A percentile compares a stretch with the other conserved stretches of the same genome.
Conservation (phyloP, 108 stramenopile genomes). For the Skeletonema menzelii region DNA sequence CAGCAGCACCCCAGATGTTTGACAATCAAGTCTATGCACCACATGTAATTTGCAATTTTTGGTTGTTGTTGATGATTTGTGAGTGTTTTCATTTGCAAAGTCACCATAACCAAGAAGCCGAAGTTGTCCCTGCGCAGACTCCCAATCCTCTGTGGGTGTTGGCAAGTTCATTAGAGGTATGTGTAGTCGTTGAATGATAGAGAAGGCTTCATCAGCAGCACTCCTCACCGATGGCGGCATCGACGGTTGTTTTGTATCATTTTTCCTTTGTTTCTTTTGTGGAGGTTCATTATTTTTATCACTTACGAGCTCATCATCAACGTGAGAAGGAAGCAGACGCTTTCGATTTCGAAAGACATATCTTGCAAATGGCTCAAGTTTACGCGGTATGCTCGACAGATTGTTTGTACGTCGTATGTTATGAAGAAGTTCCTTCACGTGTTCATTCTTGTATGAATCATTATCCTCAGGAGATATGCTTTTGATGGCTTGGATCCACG, state of each 20-base stretch:
- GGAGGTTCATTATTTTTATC: not conserved
- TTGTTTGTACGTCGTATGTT: slow-evolving; percentile 37
- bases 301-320: not conserved
- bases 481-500: slow-evolving; percentile 62
- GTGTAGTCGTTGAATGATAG: slow-evolving; percentile 41
- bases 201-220: slow-evolving; percentile 30
- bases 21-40: slow-evolving; percentile 80
- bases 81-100: slow-evolving; percentile 8
- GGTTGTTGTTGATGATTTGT: not conserved
- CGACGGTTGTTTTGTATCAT: slow-evolving; percentile 11
- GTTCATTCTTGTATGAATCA: not conserved
- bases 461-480: slow-evolving; percentile 11
- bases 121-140: slow-evolving; percentile 75
- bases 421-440: slow-evolving; percentile 19
- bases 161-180: slow-evolving; percentile 53
- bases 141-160: slow-evolving; percentile 50
- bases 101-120: slow-evolving; percentile 45
- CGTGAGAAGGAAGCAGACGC: slow-evolving; percentile 45
- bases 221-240: slow-evolving; percentile 11
- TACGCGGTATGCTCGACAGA: slow-evolving; percentile 57
- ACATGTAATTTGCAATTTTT: slow-evolving; percentile 28
- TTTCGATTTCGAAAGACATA: slow-evolving; percentile 54
- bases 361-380: slow-evolving; percentile 43
- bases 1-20: slow-evolving; percentile 79
- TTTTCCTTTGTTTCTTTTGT: slow-evolving; percentile 21